Evolutionary conservation across 169 alveolate genomes (phyloP).

Genomic region (Blepharisma undulans): DNA sequence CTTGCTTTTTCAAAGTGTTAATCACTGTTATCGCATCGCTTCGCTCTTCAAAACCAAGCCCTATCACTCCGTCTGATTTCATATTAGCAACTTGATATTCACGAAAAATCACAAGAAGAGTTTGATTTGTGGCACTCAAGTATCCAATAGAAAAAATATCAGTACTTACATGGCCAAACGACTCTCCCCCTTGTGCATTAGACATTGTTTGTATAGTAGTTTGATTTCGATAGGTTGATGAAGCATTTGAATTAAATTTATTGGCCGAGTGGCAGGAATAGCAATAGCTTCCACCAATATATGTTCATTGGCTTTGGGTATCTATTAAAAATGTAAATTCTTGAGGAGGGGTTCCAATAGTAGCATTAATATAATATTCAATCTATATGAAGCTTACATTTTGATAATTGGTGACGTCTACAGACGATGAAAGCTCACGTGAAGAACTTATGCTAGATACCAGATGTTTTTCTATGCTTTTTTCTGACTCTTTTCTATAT

Average conservation of each 20-base stretch:
- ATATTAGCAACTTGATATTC: background rate
- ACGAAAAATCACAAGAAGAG: background rate
- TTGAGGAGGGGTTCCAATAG: slow-evolving; percentile 20
- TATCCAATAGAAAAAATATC: slow-evolving; percentile 3
- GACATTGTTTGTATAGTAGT: too few species aligned
- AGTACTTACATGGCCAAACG: background rate
- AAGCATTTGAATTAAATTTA: background rate
- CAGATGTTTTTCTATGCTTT: background rate
- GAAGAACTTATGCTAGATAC: background rate
- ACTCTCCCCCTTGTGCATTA: too few species aligned
- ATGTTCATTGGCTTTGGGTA: slow-evolving; percentile 42
- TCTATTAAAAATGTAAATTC: slow-evolving; percentile 36
- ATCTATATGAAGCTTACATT: background rate
- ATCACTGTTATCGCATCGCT: background rate
- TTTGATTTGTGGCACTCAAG: background rate
- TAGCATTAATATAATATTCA: background rate
- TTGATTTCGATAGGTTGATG: background rate
- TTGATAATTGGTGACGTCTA: background rate
- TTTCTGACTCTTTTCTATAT: background rate
- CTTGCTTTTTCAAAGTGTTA: background rate
- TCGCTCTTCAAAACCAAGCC: slow-evolving; percentile 14
- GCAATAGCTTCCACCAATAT: slow-evolving; percentile 39
- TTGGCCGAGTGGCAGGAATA: background rate
- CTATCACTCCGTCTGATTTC: slow-evolving; percentile 22
- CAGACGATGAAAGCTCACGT: background rate